Conservation (phyloP, 1,139 yeast species). For the Spathaspora sp. region DNA sequence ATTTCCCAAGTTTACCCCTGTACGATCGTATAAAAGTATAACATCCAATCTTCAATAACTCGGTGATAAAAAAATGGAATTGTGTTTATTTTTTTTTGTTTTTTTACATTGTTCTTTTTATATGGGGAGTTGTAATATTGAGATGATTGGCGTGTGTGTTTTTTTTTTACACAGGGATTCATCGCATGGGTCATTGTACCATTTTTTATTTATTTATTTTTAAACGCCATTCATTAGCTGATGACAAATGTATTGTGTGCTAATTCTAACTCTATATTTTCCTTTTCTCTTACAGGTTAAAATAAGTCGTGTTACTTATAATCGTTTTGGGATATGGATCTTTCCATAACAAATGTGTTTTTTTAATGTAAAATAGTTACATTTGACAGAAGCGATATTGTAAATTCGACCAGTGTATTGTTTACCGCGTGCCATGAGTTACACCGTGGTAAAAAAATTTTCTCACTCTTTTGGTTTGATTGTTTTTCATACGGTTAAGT, state of each 20-base stretch:
- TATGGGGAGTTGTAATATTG: background rate
- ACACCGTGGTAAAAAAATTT: background rate
- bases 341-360: too few species aligned
- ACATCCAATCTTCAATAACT: constrained; percentile 4
- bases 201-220: background rate
- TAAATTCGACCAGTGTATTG: background rate
- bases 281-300: background rate
- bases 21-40: constrained; percentile 3
- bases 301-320: background rate
- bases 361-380: too few species aligned
- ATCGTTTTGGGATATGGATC: too few species aligned
- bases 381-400: too few species aligned
- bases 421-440: background rate
- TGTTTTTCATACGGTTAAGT: background rate
- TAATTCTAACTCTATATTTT: background rate
- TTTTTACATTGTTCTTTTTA: background rate
- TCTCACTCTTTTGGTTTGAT: background rate
- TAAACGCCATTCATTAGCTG: background rate
- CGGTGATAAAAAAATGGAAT: background rate
- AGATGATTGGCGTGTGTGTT: background rate
- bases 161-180: background rate
- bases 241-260: background rate
- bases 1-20: background rate
- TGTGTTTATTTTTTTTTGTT: background rate
- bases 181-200: background rate